Base-by-base conservation (phyloP, 352 stramenopile genomes). In the Phytopythium delawarense region DNA sequence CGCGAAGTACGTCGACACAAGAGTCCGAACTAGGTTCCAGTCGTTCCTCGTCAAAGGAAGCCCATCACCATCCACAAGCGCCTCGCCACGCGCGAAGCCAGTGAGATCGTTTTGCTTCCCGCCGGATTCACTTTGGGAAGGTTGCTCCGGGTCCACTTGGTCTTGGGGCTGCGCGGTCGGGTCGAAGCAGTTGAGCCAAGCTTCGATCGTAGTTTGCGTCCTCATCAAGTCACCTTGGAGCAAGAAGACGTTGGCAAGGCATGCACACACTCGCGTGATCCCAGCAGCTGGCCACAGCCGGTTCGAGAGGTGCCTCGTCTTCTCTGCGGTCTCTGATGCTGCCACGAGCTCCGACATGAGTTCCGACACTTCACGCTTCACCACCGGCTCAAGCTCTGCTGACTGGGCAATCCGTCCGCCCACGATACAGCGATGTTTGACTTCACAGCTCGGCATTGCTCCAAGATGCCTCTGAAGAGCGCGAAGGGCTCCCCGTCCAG, bases 1-100 rank as follows among this genome's bases (percentile, higher is more conserved):
- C 0, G 83, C 72, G 48, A 94, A 94, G 61, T 91, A 94, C 16
- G 86, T 81, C 6, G 85, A 88, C 25, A 96, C 79, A 40, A 96
- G 72, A 16, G 83, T 75, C 0, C 87, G 83, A 34, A 96, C 87
- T 18, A 96, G 60, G 20, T 86, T 89, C 87, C 87, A 96, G 45
- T 96, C 87, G 45, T 75, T 82, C 49, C 87, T 73, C 4, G 85
- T 94, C 28, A 96, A 71, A 2, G 87, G 87, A 44, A 96, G 64
- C 0, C 81, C 79, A 61, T 94, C 87, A 6, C 84, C 86, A 60
- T 92, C 86, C 6, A 92, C 65, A 40, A 94, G 67, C 40, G 81
- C 85, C 51, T 94, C 81, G 8, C 83, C 85, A 40, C 80, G 67
- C 7, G 79, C 77, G 68, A 90, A 91, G 18, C 81, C 81, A 62